phyloP scores from a whole-genome alignment of 2,329 filamentous ascomycete genomes.

The Colletotrichum lentis region DNA sequence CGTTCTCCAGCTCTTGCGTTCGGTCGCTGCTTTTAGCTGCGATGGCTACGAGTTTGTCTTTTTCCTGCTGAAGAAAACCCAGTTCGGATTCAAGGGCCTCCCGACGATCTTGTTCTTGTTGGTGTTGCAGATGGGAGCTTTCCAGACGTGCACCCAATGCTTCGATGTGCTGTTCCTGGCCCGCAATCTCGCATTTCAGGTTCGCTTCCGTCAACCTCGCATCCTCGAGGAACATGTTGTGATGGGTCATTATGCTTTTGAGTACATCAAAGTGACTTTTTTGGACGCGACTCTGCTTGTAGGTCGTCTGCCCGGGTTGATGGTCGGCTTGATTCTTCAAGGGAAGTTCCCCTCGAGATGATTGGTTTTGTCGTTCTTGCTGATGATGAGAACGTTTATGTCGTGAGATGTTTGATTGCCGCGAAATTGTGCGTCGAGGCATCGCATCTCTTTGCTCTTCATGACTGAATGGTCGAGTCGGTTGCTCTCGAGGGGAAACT shows the following conservation, averaged over 20 bases:
- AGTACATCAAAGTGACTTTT: constrained; percentile 16
- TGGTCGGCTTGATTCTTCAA: not conserved
- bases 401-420: constrained; percentile 12
- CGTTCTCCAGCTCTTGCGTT: constrained; percentile 41
- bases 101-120: not conserved
- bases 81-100: not conserved
- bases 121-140: not conserved
- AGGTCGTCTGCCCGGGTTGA: not conserved
- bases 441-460: not conserved
- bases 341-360: not conserved
- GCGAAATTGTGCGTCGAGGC: constrained; percentile 1
- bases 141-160: not conserved
- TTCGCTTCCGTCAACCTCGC: constrained; percentile 6
- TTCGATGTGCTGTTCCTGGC: not conserved
- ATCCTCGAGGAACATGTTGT: constrained; percentile 26
- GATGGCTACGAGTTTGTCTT: constrained; percentile 13
- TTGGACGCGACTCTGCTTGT: not conserved
- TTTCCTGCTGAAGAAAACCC: not conserved
- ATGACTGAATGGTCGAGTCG: not conserved
- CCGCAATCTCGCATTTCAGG: not conserved
- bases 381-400: not conserved
- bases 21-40: constrained; percentile 10
- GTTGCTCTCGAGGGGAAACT: not conserved
- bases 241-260: constrained; percentile 12
- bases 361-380: not conserved